Conservation (phyloP, 305 asterid genomes). For the Fraxinus velutina region DNA sequence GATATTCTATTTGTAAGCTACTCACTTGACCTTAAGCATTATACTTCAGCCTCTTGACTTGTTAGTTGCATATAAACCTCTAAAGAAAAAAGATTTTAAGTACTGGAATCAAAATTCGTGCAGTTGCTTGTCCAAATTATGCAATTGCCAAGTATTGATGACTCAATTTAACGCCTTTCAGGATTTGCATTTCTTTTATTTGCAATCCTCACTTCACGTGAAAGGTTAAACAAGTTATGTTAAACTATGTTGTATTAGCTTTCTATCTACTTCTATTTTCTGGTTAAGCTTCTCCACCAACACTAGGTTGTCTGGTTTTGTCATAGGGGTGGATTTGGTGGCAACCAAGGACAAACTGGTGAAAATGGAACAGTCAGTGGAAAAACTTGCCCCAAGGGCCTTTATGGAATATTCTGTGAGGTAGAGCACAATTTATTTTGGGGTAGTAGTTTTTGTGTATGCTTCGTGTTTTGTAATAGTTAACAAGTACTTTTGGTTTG, state of each 20-base stretch:
- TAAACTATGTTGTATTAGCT: neutral
- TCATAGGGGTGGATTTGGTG: conserved; percentile 86
- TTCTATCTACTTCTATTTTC: neutral
- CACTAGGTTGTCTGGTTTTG: conserved; percentile 20
- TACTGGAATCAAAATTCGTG: conserved; percentile 3
- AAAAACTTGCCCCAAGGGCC: conserved; percentile 93
- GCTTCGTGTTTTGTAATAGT: neutral
- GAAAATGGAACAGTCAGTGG: conserved; percentile 87
- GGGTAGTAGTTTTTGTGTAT: neutral
- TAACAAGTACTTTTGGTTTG: neutral
- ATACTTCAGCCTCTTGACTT: neutral
- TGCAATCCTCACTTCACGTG: conserved; percentile 1
- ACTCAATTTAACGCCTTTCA: neutral
- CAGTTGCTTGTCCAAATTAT: conserved; percentile 1
- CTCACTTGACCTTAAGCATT: neutral
- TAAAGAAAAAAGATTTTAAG: neutral
- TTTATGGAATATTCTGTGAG: conserved; percentile 87
- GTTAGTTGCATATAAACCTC: neutral
- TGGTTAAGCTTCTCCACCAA: conserved; percentile 10
- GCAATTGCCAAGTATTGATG: neutral
- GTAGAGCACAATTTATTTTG: conserved; percentile 33
- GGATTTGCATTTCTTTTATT: conserved; percentile 2
- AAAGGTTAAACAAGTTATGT: neutral
- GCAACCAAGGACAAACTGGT: conserved; percentile 58
- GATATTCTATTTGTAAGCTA: neutral